A percentile compares a stretch with the other conserved stretches of the same genome.
Evolutionary conservation across 2,329 filamentous ascomycete genomes (phyloP).

Genomic region (Nectriaceae sp.): DNA sequence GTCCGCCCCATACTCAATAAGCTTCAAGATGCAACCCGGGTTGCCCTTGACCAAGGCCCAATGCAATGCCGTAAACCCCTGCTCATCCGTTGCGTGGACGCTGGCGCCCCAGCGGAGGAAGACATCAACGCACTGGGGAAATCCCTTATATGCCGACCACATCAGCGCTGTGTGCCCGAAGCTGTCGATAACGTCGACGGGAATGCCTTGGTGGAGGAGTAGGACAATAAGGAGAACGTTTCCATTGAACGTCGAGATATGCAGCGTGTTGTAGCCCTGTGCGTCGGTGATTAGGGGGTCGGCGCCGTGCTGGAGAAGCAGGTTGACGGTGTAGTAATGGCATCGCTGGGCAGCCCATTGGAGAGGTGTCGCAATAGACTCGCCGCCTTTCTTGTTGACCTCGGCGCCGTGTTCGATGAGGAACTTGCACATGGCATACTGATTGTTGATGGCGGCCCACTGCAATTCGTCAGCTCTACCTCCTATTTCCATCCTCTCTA

Average conservation of each 20-base stretch:
- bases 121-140: constrained; percentile 85
- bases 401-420: constrained; percentile 82
- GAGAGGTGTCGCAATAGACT: constrained; percentile 88
- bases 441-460: constrained; percentile 99
- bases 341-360: constrained; percentile 98
- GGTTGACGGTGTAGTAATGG: constrained; percentile 94
- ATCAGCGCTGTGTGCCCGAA: constrained; percentile 94
- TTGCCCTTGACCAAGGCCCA: constrained; percentile 97
- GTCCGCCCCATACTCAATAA: constrained; percentile 94
- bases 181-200: constrained; percentile 85
- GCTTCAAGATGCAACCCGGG: constrained; percentile 84
- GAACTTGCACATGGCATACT: constrained; percentile 96
- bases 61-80: constrained; percentile 91
- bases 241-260: constrained; percentile 95
- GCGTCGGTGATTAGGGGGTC: constrained; percentile 91
- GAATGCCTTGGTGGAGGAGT: constrained; percentile 91
- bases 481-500: constrained; percentile 5
- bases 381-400: constrained; percentile 93
- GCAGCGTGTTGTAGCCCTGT: constrained; percentile 96
- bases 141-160: constrained; percentile 99
- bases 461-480: constrained; percentile 41
- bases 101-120: constrained; percentile 95
- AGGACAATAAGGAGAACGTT: constrained; percentile 89
- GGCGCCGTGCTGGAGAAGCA: constrained; percentile 87
- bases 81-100: constrained; percentile 86